Evolutionary conservation across 2,329 filamentous ascomycete species (phyloP).

Genomic region (Hysterium pulicare): DNA sequence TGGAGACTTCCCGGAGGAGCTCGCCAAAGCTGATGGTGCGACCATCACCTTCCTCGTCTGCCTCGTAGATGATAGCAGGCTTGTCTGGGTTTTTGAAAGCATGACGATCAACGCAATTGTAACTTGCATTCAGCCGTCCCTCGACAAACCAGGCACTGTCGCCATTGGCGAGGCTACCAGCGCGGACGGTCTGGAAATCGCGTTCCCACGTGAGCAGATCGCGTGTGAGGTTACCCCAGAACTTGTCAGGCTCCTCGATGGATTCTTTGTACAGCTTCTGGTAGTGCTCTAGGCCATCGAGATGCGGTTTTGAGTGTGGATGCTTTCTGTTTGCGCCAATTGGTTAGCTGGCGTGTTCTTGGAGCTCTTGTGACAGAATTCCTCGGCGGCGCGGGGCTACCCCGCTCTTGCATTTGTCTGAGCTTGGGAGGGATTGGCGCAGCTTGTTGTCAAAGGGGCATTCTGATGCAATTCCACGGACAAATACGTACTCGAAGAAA

Average conservation of each 20-base stretch:
- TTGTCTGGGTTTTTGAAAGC: conserved; percentile 92
- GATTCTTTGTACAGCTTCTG: conserved; percentile 72
- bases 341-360: conserved; percentile 1
- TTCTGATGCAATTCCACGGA: conserved; percentile 19
- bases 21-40: conserved; percentile 90
- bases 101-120: conserved; percentile 96
- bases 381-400: neutral
- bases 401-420: conserved; percentile 5
- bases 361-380: neutral
- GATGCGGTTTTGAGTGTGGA: conserved; percentile 55
- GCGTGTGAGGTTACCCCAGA: conserved; percentile 83
- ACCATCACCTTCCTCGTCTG: conserved; percentile 83
- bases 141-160: conserved; percentile 95
- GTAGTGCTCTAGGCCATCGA: conserved; percentile 60
- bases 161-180: conserved; percentile 71
- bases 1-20: conserved; percentile 87
- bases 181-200: conserved; percentile 87
- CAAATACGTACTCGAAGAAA: conserved; percentile 38
- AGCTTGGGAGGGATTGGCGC: neutral
- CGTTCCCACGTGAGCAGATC: conserved; percentile 86
- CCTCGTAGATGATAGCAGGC: conserved; percentile 97
- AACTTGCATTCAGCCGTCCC: conserved; percentile 89
- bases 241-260: conserved; percentile 81
- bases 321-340: conserved; percentile 50
- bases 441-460: too few species aligned